phyloP scores from a whole-genome alignment of 192 early-diverging fungal genomes.

The Coemansia erecta region DNA sequence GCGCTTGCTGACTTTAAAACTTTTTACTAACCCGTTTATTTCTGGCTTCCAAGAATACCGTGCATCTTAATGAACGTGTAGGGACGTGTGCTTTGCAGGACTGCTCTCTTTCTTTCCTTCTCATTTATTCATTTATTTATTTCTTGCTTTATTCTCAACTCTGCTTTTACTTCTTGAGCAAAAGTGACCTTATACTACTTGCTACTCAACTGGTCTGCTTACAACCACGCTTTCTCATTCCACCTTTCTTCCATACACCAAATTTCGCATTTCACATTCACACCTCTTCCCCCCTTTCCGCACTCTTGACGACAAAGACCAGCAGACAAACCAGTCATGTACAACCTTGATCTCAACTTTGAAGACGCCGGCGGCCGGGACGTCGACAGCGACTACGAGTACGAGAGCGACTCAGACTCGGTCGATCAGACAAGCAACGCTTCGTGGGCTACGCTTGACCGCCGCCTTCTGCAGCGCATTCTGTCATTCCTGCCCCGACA shows the following conservation, averaged over 20 bases:
- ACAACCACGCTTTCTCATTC: too few relatives aligned
- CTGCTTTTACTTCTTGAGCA: too few relatives aligned
- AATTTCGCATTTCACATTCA: background rate
- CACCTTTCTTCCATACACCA: background rate
- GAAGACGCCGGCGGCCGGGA: constrained; percentile 10
- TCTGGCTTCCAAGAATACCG: background rate
- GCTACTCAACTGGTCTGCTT: too few relatives aligned
- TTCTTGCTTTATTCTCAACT: background rate
- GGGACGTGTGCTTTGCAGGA: background rate
- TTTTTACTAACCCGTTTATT: background rate
- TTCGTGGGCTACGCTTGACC: constrained; percentile 31
- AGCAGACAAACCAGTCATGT: constrained; percentile 11
- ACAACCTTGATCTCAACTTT: constrained; percentile 41
- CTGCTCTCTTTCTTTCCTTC: background rate
- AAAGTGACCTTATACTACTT: too few relatives aligned
- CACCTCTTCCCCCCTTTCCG: background rate
- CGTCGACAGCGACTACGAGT: constrained; percentile 26
- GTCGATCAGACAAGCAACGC: constrained; percentile 13
- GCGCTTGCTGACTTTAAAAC: background rate
- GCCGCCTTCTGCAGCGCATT: constrained; percentile 41
- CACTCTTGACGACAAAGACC: background rate
- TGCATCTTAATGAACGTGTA: background rate
- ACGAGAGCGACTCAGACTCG: constrained; percentile 29
- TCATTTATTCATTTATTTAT: background rate
- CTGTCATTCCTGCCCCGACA: constrained; percentile 30